These are phyloP conservation scores for Pseudogymnoascus sp. DNA, from an alignment of 2,329 filamentous ascomycete genomes.

Conservation along the genomic window DNA sequence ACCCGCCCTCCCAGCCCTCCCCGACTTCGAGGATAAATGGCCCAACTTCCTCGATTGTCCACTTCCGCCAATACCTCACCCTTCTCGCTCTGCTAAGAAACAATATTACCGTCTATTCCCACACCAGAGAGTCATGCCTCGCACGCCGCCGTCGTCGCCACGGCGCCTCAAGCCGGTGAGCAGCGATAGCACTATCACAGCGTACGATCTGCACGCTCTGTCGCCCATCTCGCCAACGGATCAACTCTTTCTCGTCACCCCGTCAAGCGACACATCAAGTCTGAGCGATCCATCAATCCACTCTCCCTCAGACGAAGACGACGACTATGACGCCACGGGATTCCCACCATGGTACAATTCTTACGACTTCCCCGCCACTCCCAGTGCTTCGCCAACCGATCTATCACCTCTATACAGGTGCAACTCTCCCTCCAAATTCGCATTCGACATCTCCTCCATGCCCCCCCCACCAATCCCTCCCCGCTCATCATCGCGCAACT, in stretches of 20 bases:
- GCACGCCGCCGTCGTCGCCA: not conserved
- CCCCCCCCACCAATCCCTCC: not conserved
- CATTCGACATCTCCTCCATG: not conserved
- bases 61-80: not conserved
- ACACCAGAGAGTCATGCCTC: not conserved
- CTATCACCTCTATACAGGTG: constrained; percentile 1
- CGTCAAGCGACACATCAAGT: not conserved
- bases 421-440: not conserved
- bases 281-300: not conserved
- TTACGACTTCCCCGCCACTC: not conserved
- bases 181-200: not conserved
- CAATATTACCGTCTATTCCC: not conserved
- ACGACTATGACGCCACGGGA: not conserved
- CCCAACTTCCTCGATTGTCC: not conserved
- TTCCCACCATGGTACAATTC: not conserved
- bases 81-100: not conserved
- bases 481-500: not conserved
- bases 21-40: not conserved
- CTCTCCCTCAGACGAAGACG: not conserved
- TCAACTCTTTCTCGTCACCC: not conserved
- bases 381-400: not conserved
- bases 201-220: not conserved
- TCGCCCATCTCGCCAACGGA: not conserved
- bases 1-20: not conserved
- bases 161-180: not conserved